phyloP scores from a whole-genome alignment of 2,329 filamentous ascomycete species.

The Alternaria longipes region DNA sequence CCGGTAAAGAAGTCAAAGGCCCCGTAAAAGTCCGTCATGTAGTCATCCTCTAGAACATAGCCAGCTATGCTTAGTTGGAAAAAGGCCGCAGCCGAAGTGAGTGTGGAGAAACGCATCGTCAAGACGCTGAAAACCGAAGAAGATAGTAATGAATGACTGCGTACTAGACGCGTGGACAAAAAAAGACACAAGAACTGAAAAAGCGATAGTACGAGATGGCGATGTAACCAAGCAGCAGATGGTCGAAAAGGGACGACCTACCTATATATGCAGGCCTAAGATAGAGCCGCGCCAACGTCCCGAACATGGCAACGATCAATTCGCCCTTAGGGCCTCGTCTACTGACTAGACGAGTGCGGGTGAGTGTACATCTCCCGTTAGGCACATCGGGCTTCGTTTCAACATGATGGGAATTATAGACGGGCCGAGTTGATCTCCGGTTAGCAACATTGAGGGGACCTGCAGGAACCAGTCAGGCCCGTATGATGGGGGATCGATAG shows the following conservation, averaged over 20 bases:
- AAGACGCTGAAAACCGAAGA: conserved; percentile 33
- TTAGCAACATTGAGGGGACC: conserved; percentile 29
- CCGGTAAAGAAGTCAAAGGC: conserved; percentile 56
- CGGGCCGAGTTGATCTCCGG: conserved; percentile 28
- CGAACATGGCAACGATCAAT: conserved; percentile 16
- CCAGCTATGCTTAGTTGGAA: conserved; percentile 50
- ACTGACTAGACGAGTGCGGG: conserved; percentile 19
- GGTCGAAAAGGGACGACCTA: conserved; percentile 22
- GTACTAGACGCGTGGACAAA: conserved; percentile 45
- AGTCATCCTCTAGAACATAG: conserved; percentile 54
- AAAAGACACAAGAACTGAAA: conserved; percentile 30
- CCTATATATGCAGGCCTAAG: conserved; percentile 36
- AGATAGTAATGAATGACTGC: conserved; percentile 43
- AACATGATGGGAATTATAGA: conserved; percentile 19
- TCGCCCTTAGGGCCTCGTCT: conserved; percentile 21
- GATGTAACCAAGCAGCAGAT: conserved; percentile 18
- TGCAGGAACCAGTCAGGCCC: conserved; percentile 29
- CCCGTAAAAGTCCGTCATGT: conserved; percentile 56
- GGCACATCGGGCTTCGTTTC: conserved; percentile 33
- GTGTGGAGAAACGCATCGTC: conserved; percentile 49
- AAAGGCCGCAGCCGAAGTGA: conserved; percentile 48
- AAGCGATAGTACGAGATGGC: conserved; percentile 30
- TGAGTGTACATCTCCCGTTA: conserved; percentile 24
- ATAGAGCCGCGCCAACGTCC: conserved; percentile 16
- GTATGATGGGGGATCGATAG: conserved; percentile 18